Evolutionary conservation across 2,329 filamentous ascomycete species (phyloP), one percentile per base, ranked within the genome.

Genomic region (Penicillium capsulatum): DNA sequence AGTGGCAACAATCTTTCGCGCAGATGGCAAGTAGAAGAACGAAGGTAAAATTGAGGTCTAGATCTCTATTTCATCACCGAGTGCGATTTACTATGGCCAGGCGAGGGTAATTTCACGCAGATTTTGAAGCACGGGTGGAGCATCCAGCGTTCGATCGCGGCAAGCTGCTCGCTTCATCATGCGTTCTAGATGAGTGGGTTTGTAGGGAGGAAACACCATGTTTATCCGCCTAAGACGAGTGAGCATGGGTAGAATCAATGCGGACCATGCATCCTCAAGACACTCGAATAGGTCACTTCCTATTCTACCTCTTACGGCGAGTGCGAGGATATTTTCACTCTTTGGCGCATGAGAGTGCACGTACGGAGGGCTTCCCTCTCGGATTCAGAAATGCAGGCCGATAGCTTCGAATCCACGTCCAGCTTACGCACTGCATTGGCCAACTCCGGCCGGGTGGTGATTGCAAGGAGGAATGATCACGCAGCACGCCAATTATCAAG

Each of bases 241-340:
- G n/a, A 51, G 41, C 7, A 59, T 29, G 2, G 57, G 55, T 5
- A 60, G 37, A 15, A 55, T 38, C 14, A 59, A 43, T 1, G 58
- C 58, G 17, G 53, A 43, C 58, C 58, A 61, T 2, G 58, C 48
- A 17, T 61, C 58, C 9, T 43, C 46, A 1, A 48, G 37, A 11
- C 52, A 51, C 7, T 43, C 11, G 2, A 30, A 31, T 16, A 61
- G 52, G 28, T 51, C 44, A 17, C 50, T 30, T 20, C 38, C 36
- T 48, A 42, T 3, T 20, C 16, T 17, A 42, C 29, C 28, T 61
- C 58, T n/a, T 42, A 37, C 1, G 43, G 17, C 2, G 55, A 54
- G 19, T 47, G 44, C 17, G 53, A 51, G 5, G 51, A 30, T 2
- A 7, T 7, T 5, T 32, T 13, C 3, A 49, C 29, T 37, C 38